A percentile compares a stretch with the other conserved stretches of the same genome.
Conservation (phyloP, 371 early-diverging fungal genomes). For the Syncephalastrum contaminatum region DNA sequence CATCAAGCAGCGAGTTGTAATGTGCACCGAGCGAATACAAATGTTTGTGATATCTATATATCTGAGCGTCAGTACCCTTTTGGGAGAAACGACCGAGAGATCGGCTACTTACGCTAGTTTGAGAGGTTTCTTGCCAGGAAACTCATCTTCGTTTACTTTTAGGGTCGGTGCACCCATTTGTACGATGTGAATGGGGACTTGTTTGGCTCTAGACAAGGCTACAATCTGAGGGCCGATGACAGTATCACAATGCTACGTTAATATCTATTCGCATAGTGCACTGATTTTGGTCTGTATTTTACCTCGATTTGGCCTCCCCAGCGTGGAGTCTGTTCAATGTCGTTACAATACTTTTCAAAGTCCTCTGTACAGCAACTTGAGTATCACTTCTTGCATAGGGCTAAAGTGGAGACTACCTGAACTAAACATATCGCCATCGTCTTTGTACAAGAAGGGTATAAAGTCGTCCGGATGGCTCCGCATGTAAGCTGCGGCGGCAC, state of each 20-base stretch:
- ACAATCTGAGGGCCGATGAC: constrained; percentile 52
- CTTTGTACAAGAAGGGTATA: constrained; percentile 81
- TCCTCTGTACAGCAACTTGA: constrained; percentile 43
- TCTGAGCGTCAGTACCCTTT: not conserved
- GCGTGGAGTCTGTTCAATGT: constrained; percentile 75
- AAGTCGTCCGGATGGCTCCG: constrained; percentile 80
- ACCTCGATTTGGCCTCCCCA: constrained; percentile 98
- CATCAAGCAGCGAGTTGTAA: constrained; percentile 75
- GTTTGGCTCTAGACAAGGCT: constrained; percentile 70
- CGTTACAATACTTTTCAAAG: constrained; percentile 75
- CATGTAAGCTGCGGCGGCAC: constrained; percentile 79
- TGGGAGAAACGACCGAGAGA: not conserved
- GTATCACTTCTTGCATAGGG: not conserved
- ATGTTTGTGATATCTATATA: constrained; percentile 79
- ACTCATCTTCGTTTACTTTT: constrained; percentile 76
- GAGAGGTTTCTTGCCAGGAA: constrained; percentile 58
- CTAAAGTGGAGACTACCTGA: constrained; percentile 33
- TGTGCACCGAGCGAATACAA: constrained; percentile 93
- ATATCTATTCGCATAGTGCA: not conserved
- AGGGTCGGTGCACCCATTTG: constrained; percentile 78
- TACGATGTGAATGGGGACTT: constrained; percentile 72
- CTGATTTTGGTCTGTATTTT: constrained; percentile 10
- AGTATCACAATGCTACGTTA: not conserved
- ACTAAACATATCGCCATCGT: constrained; percentile 72
- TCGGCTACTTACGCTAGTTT: constrained; percentile 68